Conservation (phyloP, 345 rosid genomes). For the Rhodamnia argentea region DNA sequence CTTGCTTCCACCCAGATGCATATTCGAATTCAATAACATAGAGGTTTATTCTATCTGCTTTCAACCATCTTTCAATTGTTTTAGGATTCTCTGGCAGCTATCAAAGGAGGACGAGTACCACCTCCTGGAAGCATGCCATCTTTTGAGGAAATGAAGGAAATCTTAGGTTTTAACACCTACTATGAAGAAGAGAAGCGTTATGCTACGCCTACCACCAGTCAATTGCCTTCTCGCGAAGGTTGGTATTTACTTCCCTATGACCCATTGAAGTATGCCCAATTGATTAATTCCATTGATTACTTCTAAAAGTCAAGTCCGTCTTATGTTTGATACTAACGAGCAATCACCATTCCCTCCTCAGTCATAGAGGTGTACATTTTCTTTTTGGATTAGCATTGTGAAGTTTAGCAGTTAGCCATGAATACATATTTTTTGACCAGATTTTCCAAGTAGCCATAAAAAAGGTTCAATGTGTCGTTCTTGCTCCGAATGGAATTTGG, state of each 20-base stretch:
- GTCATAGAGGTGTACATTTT: background rate
- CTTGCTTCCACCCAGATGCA: background rate
- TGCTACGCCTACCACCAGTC: slow-evolving; percentile 16
- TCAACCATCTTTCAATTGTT: background rate
- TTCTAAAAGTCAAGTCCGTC: background rate
- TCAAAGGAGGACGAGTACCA: slow-evolving; percentile 85
- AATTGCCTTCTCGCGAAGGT: slow-evolving; percentile 42
- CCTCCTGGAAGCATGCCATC: slow-evolving; percentile 91
- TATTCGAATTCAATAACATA: background rate
- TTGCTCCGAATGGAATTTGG: background rate
- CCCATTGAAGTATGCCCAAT: background rate
- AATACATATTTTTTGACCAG: background rate
- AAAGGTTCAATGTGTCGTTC: background rate
- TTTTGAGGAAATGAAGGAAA: slow-evolving; percentile 66
- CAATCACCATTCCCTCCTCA: background rate
- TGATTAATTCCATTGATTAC: background rate
- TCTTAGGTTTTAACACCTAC: slow-evolving; percentile 62
- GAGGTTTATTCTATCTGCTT: background rate
- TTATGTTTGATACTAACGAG: background rate
- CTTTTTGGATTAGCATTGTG: background rate
- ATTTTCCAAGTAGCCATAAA: background rate
- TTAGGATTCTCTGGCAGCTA: slow-evolving; percentile 69
- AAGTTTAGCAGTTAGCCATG: background rate
- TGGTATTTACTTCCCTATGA: slow-evolving; percentile 6
- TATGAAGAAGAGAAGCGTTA: slow-evolving; percentile 77